Evolutionary conservation across 192 early-diverging fungal species (phyloP), one percentile per base, ranked within the genome.

Genomic region (Chytriomyces hyalinus): DNA sequence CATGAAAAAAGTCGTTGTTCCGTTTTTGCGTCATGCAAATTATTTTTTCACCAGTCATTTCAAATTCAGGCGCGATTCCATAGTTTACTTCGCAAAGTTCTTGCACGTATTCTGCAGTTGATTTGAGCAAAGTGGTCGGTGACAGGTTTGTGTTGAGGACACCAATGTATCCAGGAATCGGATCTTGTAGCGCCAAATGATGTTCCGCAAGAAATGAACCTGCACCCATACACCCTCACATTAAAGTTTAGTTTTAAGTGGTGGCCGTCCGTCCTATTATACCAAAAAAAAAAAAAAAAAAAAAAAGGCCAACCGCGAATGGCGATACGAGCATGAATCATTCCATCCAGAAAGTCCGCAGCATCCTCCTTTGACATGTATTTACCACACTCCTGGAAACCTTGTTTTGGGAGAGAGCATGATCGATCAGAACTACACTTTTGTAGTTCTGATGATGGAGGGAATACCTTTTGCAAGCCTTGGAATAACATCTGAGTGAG

Each of bases 41-140:
- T 4, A 20, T 20, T 26, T 20, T 20, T 20, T 17, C 47, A 68
- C 67, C 67, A 17, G 24, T 13, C 4, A 73, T 20, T 13, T 86
- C 80, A 51, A 90, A 91, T 2, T 90, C 86, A 6, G 96, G 96
- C 5, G 90, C 85, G 6, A 90, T 81, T 46, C 92, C 93, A 81
- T 97, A 98, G 85, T 98, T 93, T 77, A 95, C 80, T 78, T 97
- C 95, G 81, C 94, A 97, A 61, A 98, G 87, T 49, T 93, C 93
- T 49, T 91, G 87, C 15, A 95, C 92, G 84, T 94, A 90, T 17
- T 88, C 83, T 24, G 87, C 88, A 62, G 92, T 92, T 20, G 86
- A 84, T 28, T 85, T 81, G 77, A 96, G 85, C 70, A 97, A 82
- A 6, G 84, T 79, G 2, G 84, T 84, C 2, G 96, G 96, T 1